Evolutionary conservation across 1,284 basidiomycete species (phyloP).

Genomic region (Pseudozyma flocculosa): DNA sequence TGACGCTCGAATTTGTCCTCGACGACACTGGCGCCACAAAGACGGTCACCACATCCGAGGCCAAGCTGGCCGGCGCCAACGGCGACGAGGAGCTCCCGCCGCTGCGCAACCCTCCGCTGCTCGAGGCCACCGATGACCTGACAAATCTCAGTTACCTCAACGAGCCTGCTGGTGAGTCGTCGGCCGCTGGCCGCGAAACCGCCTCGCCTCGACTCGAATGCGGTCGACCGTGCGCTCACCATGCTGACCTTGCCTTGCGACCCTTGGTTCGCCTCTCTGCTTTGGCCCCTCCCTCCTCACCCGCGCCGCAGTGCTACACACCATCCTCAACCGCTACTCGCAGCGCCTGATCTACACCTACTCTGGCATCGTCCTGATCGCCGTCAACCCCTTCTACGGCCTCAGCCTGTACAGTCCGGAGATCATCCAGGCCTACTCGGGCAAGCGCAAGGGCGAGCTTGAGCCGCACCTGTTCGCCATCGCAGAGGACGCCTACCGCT

Average conservation of each 20-base stretch:
- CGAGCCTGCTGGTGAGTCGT: conserved; percentile 81
- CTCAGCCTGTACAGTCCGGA: conserved; percentile 74
- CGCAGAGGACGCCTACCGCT: conserved; percentile 97
- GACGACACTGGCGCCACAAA: conserved; percentile 49
- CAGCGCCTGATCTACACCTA: conserved; percentile 98
- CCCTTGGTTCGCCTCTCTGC: too few species aligned
- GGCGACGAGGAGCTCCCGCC: conserved; percentile 69
- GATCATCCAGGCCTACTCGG: conserved; percentile 95
- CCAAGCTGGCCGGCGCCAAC: conserved; percentile 36
- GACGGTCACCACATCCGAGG: conserved; percentile 42
- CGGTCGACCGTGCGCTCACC: too few species aligned
- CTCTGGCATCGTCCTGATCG: conserved; percentile 94
- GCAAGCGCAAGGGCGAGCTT: conserved; percentile 85
- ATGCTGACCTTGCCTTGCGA: too few species aligned
- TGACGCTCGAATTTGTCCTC: conserved; percentile 45
- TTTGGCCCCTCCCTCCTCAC: background rate
- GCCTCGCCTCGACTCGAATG: background rate
- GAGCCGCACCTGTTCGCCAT: conserved; percentile 99
- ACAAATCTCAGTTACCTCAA: conserved; percentile 97
- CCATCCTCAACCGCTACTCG: conserved; percentile 93
- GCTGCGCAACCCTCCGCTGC: conserved; percentile 88
- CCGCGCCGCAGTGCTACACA: conserved; percentile 75
- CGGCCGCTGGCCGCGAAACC: too few species aligned
- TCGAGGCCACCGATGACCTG: conserved; percentile 96
- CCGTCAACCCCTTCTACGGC: conserved; percentile 95